Evolutionary conservation across 2,329 filamentous ascomycete species (phyloP).

Genomic region (Neurospora sp.): DNA sequence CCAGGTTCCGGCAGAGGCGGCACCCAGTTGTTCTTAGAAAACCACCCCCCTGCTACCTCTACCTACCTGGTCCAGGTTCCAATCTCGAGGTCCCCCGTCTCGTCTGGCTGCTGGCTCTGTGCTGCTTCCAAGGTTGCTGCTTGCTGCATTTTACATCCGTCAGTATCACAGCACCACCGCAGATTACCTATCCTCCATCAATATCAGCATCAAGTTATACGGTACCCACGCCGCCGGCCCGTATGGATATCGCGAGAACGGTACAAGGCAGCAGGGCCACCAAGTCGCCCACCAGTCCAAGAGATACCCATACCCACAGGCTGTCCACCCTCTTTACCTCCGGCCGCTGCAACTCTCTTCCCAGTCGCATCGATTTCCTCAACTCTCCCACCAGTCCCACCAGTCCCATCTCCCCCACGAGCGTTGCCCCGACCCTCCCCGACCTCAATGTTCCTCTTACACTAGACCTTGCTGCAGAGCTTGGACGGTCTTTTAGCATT

Average conservation of each 20-base stretch:
- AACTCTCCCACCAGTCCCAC: conserved; percentile 11
- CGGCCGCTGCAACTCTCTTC: conserved; percentile 3
- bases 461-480: conserved; percentile 39
- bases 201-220: not conserved
- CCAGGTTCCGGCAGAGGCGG: conserved; percentile 1
- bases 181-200: not conserved
- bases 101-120: not conserved
- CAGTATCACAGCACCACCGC: not conserved
- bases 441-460: conserved; percentile 39
- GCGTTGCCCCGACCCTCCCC: conserved; percentile 26
- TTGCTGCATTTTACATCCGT: not conserved
- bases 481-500: conserved; percentile 36
- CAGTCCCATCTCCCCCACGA: conserved; percentile 22
- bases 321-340: conserved; percentile 13
- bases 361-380: conserved; percentile 5
- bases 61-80: not conserved
- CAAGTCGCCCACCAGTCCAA: conserved; percentile 15
- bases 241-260: not conserved
- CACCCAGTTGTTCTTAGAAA: not conserved
- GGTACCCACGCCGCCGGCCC: not conserved
- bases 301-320: conserved; percentile 22
- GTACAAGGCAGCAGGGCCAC: not conserved
- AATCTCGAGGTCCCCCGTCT: not conserved
- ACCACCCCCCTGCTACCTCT: not conserved
- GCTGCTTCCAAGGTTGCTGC: not conserved